phyloP scores from a whole-genome alignment of 306 rosid species.

The Prunus campanulata region DNA sequence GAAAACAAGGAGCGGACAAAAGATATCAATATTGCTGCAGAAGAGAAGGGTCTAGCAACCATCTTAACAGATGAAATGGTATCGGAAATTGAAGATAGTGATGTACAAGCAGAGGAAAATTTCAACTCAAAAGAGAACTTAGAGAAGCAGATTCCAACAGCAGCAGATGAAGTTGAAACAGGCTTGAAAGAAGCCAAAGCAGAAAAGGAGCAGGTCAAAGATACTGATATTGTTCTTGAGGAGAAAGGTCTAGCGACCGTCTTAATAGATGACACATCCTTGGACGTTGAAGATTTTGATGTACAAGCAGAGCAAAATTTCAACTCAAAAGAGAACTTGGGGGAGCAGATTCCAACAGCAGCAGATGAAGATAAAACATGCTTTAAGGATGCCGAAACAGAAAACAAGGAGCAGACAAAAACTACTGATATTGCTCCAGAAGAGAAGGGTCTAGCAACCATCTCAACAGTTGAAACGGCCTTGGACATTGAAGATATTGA shows the following conservation, averaged over 20 bases:
- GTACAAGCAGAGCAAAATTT: background rate
- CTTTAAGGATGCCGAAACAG: background rate
- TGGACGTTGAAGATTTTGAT: background rate
- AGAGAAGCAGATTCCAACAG: background rate
- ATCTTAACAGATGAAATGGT: background rate
- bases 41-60: background rate
- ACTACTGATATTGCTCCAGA: background rate
- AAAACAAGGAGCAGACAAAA: background rate
- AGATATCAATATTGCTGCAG: background rate
- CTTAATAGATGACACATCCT: background rate
- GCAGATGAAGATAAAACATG: background rate
- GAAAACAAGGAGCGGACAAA: background rate
- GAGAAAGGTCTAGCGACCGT: background rate
- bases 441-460: constrained; percentile 5
- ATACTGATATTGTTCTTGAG: background rate
- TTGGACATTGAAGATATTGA: background rate
- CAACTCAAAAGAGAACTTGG: background rate
- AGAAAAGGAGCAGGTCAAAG: background rate
- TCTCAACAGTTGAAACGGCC: background rate
- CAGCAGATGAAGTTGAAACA: background rate
- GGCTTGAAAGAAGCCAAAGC: background rate
- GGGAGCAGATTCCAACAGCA: background rate
- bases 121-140: background rate
- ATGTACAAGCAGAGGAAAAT: background rate
- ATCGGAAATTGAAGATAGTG: background rate